Percentiles rank a stretch among this genome's conserved stretches.
Evolutionary conservation across 2,329 filamentous ascomycete genomes (phyloP).

Genomic region (Stenocarpella maydis): DNA sequence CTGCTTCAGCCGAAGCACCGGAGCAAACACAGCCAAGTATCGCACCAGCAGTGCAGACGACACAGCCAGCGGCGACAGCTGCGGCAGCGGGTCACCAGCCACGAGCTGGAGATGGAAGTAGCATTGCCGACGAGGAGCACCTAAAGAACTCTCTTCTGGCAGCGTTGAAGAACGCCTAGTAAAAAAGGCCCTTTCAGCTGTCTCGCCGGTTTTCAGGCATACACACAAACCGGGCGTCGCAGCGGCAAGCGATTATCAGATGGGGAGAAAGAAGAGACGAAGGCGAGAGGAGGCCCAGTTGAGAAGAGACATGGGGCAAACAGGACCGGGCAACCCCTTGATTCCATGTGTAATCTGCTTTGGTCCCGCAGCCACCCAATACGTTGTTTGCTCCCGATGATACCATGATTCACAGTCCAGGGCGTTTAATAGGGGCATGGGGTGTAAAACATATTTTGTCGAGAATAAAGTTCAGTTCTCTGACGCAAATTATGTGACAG

Average conservation of each 20-base stretch:
- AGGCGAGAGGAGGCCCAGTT: slow-evolving; percentile 18
- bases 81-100: not conserved
- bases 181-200: not conserved
- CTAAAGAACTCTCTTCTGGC: slow-evolving; percentile 25
- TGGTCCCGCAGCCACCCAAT: slow-evolving; percentile 1
- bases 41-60: slow-evolving; percentile 31
- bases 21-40: slow-evolving; percentile 29
- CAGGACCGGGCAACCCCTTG: slow-evolving; percentile 13
- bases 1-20: slow-evolving; percentile 32
- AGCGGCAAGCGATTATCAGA: slow-evolving; percentile 18
- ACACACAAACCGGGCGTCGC: slow-evolving; percentile 20
- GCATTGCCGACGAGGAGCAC: slow-evolving; percentile 14
- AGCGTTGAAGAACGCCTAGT: slow-evolving; percentile 25
- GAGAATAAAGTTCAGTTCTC: not conserved
- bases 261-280: not conserved
- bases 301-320: slow-evolving; percentile 6
- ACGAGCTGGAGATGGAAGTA: not conserved
- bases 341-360: not conserved
- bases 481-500: not conserved
- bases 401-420: slow-evolving; percentile 7
- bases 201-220: not conserved
- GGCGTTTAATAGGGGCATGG: not conserved
- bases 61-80: slow-evolving; percentile 6
- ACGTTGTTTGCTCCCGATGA: slow-evolving; percentile 29
- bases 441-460: slow-evolving; percentile 6